Conservation (phyloP, 1,284 basidiomycete species). For the Takashimella tepidaria region DNA sequence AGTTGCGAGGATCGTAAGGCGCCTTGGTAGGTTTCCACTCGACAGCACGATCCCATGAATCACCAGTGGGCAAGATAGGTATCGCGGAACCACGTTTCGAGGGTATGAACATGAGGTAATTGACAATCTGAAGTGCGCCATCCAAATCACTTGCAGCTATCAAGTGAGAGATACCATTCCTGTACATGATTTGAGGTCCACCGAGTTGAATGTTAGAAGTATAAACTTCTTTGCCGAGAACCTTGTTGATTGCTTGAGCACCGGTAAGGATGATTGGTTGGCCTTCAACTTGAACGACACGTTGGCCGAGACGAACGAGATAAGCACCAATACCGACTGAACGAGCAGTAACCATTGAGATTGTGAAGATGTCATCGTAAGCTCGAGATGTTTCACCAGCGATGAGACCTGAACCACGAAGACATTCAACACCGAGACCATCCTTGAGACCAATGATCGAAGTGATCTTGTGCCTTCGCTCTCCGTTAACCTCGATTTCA, state of each 20-base stretch:
- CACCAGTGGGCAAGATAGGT: constrained; percentile 64
- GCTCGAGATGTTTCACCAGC: constrained; percentile 98
- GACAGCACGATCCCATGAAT: constrained; percentile 90
- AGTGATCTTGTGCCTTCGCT: constrained; percentile 86
- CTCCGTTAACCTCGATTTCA: constrained; percentile 80
- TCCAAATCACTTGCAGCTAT: constrained; percentile 92
- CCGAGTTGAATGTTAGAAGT: constrained; percentile 98
- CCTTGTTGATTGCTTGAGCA: constrained; percentile 95
- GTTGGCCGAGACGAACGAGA: constrained; percentile 94
- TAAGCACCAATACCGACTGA: constrained; percentile 99
- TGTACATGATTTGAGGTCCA: constrained; percentile 99
- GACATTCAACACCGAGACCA: constrained; percentile 95
- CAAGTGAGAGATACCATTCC: constrained; percentile 97
- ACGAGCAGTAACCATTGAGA: constrained; percentile 96
- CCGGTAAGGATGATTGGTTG: constrained; percentile 99
- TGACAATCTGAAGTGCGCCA: constrained; percentile 84
- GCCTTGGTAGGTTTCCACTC: constrained; percentile 87
- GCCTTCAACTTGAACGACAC: constrained; percentile 97
- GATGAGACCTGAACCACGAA: constrained; percentile 95
- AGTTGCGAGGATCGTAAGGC: constrained; percentile 95
- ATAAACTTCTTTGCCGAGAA: constrained; percentile 97
- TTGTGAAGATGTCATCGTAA: constrained; percentile 99
- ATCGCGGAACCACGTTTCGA: constrained; percentile 65
- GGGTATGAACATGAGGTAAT: constrained; percentile 94
- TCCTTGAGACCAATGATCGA: constrained; percentile 95